Evolutionary conservation across 2,329 filamentous ascomycete genomes (phyloP).

Genomic region (Graphilbum ipis-grandicollis): DNA sequence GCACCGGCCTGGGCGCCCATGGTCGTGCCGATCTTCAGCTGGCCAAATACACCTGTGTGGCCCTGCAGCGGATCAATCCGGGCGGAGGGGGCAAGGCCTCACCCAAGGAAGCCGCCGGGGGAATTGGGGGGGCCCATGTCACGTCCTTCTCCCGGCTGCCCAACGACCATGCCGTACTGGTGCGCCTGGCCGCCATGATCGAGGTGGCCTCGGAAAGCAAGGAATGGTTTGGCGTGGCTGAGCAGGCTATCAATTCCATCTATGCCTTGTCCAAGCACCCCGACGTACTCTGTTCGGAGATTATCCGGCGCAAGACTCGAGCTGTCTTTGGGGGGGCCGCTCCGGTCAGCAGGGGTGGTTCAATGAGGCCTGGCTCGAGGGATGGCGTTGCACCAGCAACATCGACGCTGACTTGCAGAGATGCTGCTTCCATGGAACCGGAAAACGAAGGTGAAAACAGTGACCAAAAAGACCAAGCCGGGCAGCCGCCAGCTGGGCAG

Average conservation of each 20-base stretch:
- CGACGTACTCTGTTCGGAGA: constrained; percentile 79
- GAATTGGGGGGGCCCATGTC: too few species aligned
- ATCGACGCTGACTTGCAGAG: too few species aligned
- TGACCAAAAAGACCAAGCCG: too few species aligned
- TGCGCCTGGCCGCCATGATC: constrained; percentile 64
- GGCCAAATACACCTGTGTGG: constrained; percentile 90
- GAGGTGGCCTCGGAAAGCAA: constrained; percentile 79
- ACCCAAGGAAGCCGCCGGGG: too few species aligned
- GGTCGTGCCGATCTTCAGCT: constrained; percentile 73
- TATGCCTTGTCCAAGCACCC: constrained; percentile 90
- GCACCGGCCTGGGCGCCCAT: constrained; percentile 68
- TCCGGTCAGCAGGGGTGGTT: too few species aligned
- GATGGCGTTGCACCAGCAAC: too few species aligned
- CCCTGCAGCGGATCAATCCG: constrained; percentile 78
- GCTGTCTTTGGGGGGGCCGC: constrained; percentile 47
- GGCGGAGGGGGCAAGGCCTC: constrained; percentile 65
- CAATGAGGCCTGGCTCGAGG: too few species aligned
- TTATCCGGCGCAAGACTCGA: constrained; percentile 73
- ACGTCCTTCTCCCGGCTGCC: constrained; percentile 63
- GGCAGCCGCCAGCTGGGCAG: too few species aligned
- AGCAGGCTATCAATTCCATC: constrained; percentile 90
- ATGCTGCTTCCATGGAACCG: too few species aligned
- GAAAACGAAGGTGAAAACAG: too few species aligned
- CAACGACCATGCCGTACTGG: constrained; percentile 81
- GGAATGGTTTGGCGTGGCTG: constrained; percentile 91